These are phyloP conservation scores for Fusarium sp. DNA, from an alignment of 2,329 filamentous ascomycete genomes.

Conservation along the genomic window DNA sequence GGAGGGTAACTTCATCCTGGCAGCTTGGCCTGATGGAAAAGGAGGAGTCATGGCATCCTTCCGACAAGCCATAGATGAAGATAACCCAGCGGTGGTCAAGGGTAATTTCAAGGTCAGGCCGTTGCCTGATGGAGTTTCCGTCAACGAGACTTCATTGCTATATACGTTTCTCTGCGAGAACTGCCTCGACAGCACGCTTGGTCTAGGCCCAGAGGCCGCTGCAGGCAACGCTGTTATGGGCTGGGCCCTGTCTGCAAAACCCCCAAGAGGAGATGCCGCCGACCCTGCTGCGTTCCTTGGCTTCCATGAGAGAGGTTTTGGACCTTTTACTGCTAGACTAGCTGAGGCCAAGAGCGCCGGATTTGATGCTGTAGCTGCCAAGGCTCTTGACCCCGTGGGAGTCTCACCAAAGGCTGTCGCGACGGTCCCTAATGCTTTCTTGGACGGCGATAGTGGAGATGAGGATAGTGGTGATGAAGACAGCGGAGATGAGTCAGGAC, in stretches of 20 bases:
- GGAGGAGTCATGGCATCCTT: conserved; percentile 19
- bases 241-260: neutral
- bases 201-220: neutral
- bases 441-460: neutral
- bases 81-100: neutral
- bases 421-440: neutral
- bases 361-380: neutral
- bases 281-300: conserved; percentile 6
- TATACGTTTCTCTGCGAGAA: conserved; percentile 20
- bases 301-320: conserved; percentile 3
- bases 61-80: conserved; percentile 15
- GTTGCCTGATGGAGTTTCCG: conserved; percentile 3
- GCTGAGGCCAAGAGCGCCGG: neutral
- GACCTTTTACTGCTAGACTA: neutral
- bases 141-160: neutral
- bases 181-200: neutral
- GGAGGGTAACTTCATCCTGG: conserved; percentile 18
- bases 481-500: neutral
- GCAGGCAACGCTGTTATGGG: conserved; percentile 13
- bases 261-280: neutral
- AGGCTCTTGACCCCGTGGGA: neutral
- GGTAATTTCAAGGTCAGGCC: conserved; percentile 15
- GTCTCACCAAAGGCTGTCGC: conserved; percentile 7
- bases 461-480: conserved; percentile 1
- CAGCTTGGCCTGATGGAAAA: conserved; percentile 7